These are phyloP conservation scores for Entonaema liquescens DNA, from an alignment of 495 filamentous ascomycete species.

Conservation along the genomic window DNA sequence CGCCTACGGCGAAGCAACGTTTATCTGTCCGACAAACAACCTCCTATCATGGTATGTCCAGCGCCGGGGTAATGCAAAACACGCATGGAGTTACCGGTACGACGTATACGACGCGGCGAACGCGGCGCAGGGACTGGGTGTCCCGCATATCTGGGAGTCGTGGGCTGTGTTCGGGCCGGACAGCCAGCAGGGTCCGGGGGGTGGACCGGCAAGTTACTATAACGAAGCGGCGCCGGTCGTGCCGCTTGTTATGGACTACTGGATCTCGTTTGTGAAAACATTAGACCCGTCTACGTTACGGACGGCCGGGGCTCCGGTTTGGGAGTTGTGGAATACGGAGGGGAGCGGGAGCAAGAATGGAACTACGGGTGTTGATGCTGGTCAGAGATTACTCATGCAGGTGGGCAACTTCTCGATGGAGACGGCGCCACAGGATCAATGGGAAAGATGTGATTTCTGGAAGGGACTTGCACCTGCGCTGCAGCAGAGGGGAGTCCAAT, in stretches of 20 bases:
- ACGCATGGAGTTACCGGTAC: constrained; percentile 45
- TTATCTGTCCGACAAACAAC: constrained; percentile 65
- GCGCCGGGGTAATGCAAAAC: constrained; percentile 20
- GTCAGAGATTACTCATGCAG: constrained; percentile 45
- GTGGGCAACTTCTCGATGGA: constrained; percentile 49
- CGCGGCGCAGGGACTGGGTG: constrained; percentile 39
- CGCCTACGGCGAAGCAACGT: constrained; percentile 69
- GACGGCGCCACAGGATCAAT: constrained; percentile 40
- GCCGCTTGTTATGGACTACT: constrained; percentile 52
- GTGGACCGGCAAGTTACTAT: constrained; percentile 44
- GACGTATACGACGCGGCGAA: constrained; percentile 43
- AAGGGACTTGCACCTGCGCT: constrained; percentile 50
- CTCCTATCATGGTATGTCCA: constrained; percentile 41
- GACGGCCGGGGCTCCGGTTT: constrained; percentile 38
- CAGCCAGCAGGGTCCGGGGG: constrained; percentile 26
- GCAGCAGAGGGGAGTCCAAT: constrained; percentile 39
- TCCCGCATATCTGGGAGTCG: constrained; percentile 51
- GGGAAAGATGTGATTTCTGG: constrained; percentile 63
- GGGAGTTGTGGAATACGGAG: constrained; percentile 45
- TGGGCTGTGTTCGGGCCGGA: constrained; percentile 56
- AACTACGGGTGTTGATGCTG: not conserved
- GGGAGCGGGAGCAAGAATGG: not conserved
- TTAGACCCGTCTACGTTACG: constrained; percentile 49
- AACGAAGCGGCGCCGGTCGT: not conserved
- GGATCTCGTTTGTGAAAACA: constrained; percentile 51